These are phyloP conservation scores for Blumeria graminis DNA, from an alignment of 2,329 filamentous ascomycete genomes.

Conservation along the genomic window DNA sequence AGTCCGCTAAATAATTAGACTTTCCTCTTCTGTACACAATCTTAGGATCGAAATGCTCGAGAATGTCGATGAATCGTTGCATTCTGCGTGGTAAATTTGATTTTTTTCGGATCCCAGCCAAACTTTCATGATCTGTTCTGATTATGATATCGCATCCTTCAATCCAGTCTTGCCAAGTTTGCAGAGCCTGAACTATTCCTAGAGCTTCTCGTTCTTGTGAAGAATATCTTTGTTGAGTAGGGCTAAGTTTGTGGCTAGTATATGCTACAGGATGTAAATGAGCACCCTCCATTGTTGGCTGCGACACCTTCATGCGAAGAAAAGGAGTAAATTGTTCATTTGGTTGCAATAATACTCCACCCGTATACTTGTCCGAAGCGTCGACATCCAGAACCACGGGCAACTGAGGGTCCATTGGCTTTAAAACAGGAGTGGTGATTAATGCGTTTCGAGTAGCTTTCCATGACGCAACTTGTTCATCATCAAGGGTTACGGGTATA, in stretches of 20 bases:
- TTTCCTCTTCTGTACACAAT: background rate
- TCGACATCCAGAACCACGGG: background rate
- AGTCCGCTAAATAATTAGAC: background rate
- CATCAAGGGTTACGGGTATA: background rate
- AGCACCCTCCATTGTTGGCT: background rate
- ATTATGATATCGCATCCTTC: background rate
- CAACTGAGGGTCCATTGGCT: background rate
- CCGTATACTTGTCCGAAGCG: background rate
- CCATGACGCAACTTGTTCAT: background rate
- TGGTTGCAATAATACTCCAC: background rate
- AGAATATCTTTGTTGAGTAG: background rate
- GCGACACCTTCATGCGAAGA: background rate
- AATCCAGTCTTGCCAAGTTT: background rate
- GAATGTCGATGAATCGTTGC: background rate
- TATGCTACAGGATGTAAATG: background rate
- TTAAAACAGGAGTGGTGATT: background rate
- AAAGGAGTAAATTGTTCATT: background rate
- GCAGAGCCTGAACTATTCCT: background rate
- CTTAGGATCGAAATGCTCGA: background rate
- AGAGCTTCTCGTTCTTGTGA: background rate
- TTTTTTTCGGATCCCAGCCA: background rate
- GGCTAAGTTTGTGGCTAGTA: background rate
- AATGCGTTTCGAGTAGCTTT: background rate
- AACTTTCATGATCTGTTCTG: background rate
- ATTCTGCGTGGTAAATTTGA: background rate